Percentiles rank a stretch among this genome's conserved stretches.
phyloP scores from a whole-genome alignment of 495 filamentous ascomycete species.

The Tuber brumale region DNA sequence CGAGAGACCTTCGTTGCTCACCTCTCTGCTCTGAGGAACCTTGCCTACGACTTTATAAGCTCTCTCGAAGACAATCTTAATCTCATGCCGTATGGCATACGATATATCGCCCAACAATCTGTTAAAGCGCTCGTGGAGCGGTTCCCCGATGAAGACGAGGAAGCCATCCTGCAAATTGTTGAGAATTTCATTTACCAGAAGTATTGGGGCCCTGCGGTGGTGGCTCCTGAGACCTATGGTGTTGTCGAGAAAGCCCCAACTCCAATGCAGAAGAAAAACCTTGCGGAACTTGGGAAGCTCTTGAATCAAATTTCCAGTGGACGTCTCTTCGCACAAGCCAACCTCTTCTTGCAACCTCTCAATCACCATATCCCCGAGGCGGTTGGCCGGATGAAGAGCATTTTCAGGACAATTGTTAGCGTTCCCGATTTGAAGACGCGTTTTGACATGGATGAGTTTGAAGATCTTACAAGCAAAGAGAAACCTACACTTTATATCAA shows the following conservation, averaged over 20 bases:
- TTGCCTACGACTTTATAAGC: constrained; percentile 79
- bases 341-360: constrained; percentile 89
- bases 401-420: constrained; percentile 69
- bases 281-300: constrained; percentile 85
- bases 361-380: constrained; percentile 85
- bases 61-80: constrained; percentile 74
- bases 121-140: constrained; percentile 67
- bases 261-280: constrained; percentile 86
- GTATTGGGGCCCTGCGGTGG: constrained; percentile 83
- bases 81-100: constrained; percentile 86
- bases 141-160: constrained; percentile 72
- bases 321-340: constrained; percentile 82
- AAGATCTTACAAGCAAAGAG: constrained; percentile 89
- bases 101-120: constrained; percentile 80
- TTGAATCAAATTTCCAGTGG: constrained; percentile 79
- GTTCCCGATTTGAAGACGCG: constrained; percentile 79
- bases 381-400: constrained; percentile 68
- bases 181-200: constrained; percentile 88
- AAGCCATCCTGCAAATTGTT: constrained; percentile 72
- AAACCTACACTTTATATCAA: constrained; percentile 98
- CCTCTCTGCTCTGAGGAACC: constrained; percentile 84
- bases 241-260: constrained; percentile 80
- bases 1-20: constrained; percentile 86
- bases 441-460: constrained; percentile 98
- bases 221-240: constrained; percentile 80